Evolutionary conservation across 768 basidiomycete species (phyloP).

Genomic region (Kondoa subrosea): DNA sequence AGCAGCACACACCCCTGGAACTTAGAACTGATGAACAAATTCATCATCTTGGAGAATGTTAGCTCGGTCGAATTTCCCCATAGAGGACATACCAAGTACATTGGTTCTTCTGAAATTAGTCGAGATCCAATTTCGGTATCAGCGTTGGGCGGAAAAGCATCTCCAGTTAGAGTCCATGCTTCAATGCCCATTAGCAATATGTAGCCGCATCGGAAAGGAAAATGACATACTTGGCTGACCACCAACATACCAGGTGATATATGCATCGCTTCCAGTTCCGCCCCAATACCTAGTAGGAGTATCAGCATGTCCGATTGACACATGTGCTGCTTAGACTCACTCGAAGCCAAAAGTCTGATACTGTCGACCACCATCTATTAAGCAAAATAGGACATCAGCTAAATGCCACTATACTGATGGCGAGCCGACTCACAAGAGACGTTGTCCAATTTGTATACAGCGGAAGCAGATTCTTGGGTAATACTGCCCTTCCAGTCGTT

Average conservation of each 20-base stretch:
- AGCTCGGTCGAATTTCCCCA: background rate
- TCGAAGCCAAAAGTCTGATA: constrained; percentile 59
- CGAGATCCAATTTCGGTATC: constrained; percentile 45
- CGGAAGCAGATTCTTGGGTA: constrained; percentile 59
- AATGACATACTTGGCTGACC: constrained; percentile 35
- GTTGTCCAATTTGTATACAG: constrained; percentile 43
- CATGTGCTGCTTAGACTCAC: constrained; percentile 40
- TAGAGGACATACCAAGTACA: constrained; percentile 37
- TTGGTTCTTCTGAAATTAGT: constrained; percentile 71
- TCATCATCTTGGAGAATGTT: constrained; percentile 4
- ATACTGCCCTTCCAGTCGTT: constrained; percentile 26
- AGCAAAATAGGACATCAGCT: background rate
- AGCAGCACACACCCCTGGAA: too few species aligned
- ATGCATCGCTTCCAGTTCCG: constrained; percentile 41
- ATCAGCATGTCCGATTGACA: background rate
- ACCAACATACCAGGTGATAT: constrained; percentile 66
- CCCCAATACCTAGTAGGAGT: constrained; percentile 27
- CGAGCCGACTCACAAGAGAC: constrained; percentile 32
- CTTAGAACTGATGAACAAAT: constrained; percentile 52
- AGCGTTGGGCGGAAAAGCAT: constrained; percentile 51
- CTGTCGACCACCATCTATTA: constrained; percentile 36
- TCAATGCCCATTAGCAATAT: background rate
- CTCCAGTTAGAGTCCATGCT: constrained; percentile 54
- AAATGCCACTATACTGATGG: background rate
- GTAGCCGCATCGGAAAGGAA: background rate